These are phyloP conservation scores for Zalerion maritima DNA, from an alignment of 495 filamentous ascomycete genomes.

Conservation along the genomic window DNA sequence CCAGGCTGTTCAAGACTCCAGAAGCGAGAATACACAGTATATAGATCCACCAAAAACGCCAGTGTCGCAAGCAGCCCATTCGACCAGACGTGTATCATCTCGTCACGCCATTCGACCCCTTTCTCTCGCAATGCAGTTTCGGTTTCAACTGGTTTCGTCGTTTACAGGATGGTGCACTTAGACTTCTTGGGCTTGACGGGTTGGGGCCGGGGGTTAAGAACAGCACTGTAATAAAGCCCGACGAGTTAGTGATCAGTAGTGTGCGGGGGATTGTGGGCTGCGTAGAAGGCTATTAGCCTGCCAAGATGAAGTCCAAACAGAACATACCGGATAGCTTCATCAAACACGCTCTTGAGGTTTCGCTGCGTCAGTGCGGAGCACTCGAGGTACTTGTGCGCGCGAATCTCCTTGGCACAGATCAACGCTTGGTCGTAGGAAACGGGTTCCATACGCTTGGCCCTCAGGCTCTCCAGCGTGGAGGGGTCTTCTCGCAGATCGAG, in stretches of 20 bases:
- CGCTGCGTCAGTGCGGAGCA: slow-evolving; percentile 96
- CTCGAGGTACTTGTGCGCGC: slow-evolving; percentile 87
- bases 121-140: no score
- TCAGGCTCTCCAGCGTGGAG: slow-evolving; percentile 60
- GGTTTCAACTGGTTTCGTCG: no score
- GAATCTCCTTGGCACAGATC: slow-evolving; percentile 76
- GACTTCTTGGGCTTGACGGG: slow-evolving; percentile 44
- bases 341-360: slow-evolving; percentile 94
- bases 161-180: slow-evolving; percentile 67
- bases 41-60: slow-evolving; percentile 20
- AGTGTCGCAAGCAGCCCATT: no score
- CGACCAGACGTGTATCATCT: no score
- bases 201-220: slow-evolving; percentile 61
- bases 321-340: slow-evolving; percentile 82
- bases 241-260: no score
- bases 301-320: slow-evolving; percentile 1
- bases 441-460: slow-evolving; percentile 78
- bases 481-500: slow-evolving; percentile 86
- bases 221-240: slow-evolving; percentile 66
- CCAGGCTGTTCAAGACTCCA: no score
- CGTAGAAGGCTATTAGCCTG: no score
- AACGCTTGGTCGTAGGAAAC: slow-evolving; percentile 82
- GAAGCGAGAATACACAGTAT: no score
- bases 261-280: no score
- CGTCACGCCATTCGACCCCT: no score